Conservation (phyloP, 2,329 filamentous ascomycete genomes). For the Dactylellina drechsleri region DNA sequence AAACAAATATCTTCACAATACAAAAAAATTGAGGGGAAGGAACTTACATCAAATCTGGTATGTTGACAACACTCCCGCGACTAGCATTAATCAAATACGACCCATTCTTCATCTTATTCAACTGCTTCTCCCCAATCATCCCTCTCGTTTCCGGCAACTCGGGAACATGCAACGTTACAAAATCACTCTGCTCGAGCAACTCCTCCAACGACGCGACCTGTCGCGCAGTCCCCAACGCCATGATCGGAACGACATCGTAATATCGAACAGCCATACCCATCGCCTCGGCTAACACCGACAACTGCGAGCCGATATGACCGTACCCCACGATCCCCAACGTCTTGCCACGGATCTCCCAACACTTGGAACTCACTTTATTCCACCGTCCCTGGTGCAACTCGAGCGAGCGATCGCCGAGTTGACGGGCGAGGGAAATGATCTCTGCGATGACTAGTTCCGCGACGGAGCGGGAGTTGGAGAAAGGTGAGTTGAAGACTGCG, state of each 20-base stretch:
- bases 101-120: slow-evolving; percentile 89
- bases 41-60: slow-evolving; percentile 78
- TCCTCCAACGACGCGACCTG: slow-evolving; percentile 82
- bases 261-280: slow-evolving; percentile 99
- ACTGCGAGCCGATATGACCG: slow-evolving; percentile 94
- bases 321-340: slow-evolving; percentile 97
- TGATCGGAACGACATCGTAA: slow-evolving; percentile 92
- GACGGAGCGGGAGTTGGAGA: slow-evolving; percentile 96
- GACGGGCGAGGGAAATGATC: slow-evolving; percentile 89
- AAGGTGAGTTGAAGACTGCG: slow-evolving; percentile 98
- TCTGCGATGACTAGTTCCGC: slow-evolving; percentile 95
- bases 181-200: slow-evolving; percentile 83
- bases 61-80: slow-evolving; percentile 92
- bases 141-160: slow-evolving; percentile 92
- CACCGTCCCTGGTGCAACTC: slow-evolving; percentile 94
- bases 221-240: slow-evolving; percentile 87
- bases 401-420: slow-evolving; percentile 89
- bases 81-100: slow-evolving; percentile 96
- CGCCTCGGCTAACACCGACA: slow-evolving; percentile 92
- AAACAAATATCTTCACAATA: neutral
- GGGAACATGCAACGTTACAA: slow-evolving; percentile 93
- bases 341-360: slow-evolving; percentile 98
- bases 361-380: slow-evolving; percentile 97
- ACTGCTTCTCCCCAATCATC: slow-evolving; percentile 82
- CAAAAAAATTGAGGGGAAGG: neutral